These are phyloP conservation scores for Cladosporium sp. DNA, from an alignment of 2,329 filamentous ascomycete genomes.

Conservation along the genomic window DNA sequence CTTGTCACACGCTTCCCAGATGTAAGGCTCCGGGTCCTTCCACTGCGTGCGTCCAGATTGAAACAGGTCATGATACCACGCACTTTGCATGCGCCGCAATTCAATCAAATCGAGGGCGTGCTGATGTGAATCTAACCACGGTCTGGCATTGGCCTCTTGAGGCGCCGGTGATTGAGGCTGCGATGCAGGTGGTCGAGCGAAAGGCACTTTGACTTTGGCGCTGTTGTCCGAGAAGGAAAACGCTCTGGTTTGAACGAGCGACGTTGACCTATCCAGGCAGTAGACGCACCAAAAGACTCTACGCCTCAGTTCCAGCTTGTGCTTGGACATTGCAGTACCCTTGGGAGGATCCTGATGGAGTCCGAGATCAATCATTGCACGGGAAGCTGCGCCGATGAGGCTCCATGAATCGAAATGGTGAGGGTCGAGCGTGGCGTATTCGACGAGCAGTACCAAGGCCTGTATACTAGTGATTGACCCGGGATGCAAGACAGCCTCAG, in stretches of 20 bases:
- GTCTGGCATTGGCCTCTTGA: constrained; percentile 28
- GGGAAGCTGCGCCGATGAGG: constrained; percentile 81
- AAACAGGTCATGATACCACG: constrained; percentile 85
- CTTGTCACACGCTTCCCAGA: constrained; percentile 70
- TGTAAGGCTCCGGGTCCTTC: constrained; percentile 63
- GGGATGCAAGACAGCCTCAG: constrained; percentile 78
- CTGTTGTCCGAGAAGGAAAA: constrained; percentile 95
- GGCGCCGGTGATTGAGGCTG: constrained; percentile 21
- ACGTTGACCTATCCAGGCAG: constrained; percentile 82
- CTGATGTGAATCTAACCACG: constrained; percentile 56
- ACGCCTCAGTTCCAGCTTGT: constrained; percentile 70
- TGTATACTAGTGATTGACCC: constrained; percentile 84
- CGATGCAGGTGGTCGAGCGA: constrained; percentile 31
- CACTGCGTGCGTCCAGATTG: constrained; percentile 69
- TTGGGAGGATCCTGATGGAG: constrained; percentile 85
- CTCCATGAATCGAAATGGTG: constrained; percentile 93
- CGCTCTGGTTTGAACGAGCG: constrained; percentile 78
- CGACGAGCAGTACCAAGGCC: constrained; percentile 76
- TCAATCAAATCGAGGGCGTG: constrained; percentile 75
- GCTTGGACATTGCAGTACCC: constrained; percentile 62
- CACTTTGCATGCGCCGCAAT: constrained; percentile 79
- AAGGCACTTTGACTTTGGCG: constrained; percentile 73
- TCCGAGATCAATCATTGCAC: constrained; percentile 83
- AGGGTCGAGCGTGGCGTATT: constrained; percentile 87
- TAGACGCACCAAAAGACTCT: constrained; percentile 90